Percentiles rank a stretch among this genome's conserved stretches.
phyloP scores from a whole-genome alignment of 73 alveolate genomes.

The Effrenium voratum region DNA sequence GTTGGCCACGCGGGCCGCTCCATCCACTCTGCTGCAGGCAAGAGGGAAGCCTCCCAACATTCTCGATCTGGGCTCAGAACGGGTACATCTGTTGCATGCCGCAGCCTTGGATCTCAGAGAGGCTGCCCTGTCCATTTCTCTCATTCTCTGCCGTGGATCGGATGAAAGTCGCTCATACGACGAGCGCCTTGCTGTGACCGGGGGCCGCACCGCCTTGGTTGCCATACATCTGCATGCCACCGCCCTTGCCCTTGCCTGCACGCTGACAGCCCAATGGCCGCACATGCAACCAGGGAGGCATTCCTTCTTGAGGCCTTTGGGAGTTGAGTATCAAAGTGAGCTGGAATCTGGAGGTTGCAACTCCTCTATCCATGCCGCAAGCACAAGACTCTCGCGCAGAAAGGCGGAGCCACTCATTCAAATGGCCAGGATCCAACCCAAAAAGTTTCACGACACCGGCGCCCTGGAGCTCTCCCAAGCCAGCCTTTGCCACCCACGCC shows the following conservation, averaged over 20 bases:
- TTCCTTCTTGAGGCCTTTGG: no score
- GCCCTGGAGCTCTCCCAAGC: neutral
- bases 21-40: no score
- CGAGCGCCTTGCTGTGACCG: neutral
- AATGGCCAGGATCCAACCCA: no score
- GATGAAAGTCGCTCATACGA: no score
- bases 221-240: neutral
- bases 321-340: neutral
- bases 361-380: neutral
- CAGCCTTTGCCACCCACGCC: conserved; percentile 26
- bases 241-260: conserved; percentile 25
- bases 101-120: neutral
- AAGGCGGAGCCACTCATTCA: neutral
- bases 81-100: conserved; percentile 30
- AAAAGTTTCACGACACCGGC: no score
- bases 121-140: neutral
- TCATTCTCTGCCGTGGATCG: neutral
- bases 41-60: neutral
- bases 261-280: no score
- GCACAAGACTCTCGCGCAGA: no score
- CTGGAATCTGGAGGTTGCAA: neutral
- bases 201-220: neutral
- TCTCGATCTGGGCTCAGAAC: neutral
- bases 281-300: no score
- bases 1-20: no score